Conservation (phyloP, 345 rosid species). For the Populus simonii region DNA sequence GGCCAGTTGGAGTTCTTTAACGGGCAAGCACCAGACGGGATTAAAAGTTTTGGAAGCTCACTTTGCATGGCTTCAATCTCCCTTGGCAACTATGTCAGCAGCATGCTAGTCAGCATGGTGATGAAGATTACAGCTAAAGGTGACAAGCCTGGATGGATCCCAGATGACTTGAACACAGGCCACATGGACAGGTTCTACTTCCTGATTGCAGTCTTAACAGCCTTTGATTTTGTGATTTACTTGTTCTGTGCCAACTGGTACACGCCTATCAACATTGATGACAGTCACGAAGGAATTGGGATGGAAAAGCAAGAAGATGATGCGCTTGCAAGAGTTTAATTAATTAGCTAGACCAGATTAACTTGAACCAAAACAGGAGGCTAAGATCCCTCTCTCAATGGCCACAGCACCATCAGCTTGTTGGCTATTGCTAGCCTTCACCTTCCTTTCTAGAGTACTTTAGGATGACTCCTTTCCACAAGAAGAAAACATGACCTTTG, state of each 20-base stretch:
- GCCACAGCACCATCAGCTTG: background rate
- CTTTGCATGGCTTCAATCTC: constrained; percentile 96
- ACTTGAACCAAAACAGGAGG: background rate
- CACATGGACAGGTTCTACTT: constrained; percentile 81
- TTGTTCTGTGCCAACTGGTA: constrained; percentile 73
- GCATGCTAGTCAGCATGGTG: constrained; percentile 64
- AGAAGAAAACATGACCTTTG: background rate
- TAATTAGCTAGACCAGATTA: background rate
- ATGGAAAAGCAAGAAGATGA: background rate
- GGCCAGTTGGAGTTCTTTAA: constrained; percentile 92
- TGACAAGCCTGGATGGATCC: constrained; percentile 68
- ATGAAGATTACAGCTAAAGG: constrained; percentile 61
- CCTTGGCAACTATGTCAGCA: constrained; percentile 82
- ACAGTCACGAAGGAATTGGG: constrained; percentile 8
- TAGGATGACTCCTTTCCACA: background rate
- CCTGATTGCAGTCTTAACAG: constrained; percentile 55
- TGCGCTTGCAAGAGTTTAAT: constrained; percentile 1
- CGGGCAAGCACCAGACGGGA: constrained; percentile 85
- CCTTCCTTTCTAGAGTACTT: background rate
- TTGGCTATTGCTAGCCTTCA: background rate
- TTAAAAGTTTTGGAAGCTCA: constrained; percentile 89
- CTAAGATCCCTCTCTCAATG: background rate
- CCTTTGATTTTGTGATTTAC: constrained; percentile 62
- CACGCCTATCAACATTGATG: constrained; percentile 52
- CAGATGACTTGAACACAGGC: constrained; percentile 58